Conservation (phyloP, 2,329 filamentous ascomycete genomes). For the Thelonectria rubi region DNA sequence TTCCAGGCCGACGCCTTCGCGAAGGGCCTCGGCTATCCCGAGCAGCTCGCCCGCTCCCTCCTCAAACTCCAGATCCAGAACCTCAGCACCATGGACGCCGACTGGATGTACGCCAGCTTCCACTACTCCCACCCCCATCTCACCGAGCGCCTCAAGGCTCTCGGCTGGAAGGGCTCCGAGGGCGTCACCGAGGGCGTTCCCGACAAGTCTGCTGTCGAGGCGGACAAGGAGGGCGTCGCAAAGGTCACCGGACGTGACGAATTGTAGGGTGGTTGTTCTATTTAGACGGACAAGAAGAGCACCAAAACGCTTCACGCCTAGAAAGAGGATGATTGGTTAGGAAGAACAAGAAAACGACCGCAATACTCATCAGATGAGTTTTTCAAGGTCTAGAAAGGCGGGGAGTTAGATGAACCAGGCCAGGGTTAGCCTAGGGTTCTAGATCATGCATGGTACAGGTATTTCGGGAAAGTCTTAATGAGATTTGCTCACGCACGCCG, state of each 20-base stretch:
- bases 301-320: background rate
- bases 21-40: conserved; percentile 80
- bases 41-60: conserved; percentile 84
- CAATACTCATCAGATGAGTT: conserved; percentile 1
- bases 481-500: conserved; percentile 21
- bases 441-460: conserved; percentile 38
- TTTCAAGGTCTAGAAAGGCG: background rate
- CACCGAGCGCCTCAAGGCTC: conserved; percentile 88
- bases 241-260: conserved; percentile 80
- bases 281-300: conserved; percentile 11
- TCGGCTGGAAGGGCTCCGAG: conserved; percentile 80
- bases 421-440: conserved; percentile 20
- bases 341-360: background rate
- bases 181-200: conserved; percentile 52
- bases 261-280: conserved; percentile 57
- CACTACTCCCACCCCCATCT: conserved; percentile 98
- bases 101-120: conserved; percentile 98
- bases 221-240: conserved; percentile 57
- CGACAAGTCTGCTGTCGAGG: conserved; percentile 49
- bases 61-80: conserved; percentile 99
- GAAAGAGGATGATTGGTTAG: no score
- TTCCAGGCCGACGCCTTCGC: conserved; percentile 97
- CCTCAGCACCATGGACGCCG: conserved; percentile 97
- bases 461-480: conserved; percentile 7
- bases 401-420: background rate